Conservation (phyloP, 352 stramenopile genomes). For the Ophiocytium majus region DNA sequence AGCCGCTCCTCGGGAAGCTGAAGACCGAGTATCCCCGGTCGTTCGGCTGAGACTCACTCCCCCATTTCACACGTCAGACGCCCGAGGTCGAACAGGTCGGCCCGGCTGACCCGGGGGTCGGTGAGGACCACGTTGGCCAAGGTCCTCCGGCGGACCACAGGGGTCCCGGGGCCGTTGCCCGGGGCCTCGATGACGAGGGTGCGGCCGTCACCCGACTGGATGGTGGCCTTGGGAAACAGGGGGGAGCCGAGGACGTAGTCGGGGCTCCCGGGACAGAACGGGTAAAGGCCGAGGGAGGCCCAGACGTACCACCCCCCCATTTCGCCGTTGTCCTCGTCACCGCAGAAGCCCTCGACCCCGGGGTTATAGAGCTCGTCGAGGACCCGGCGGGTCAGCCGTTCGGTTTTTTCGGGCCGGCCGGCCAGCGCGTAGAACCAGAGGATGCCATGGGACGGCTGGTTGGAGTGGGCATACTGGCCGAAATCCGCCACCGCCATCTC, state of each 20-base stretch:
- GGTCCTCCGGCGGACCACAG: no score
- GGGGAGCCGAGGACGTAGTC: background rate
- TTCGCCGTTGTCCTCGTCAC: background rate
- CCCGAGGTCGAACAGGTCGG: no score
- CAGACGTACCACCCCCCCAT: background rate
- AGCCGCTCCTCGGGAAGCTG: no score
- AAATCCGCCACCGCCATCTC: conserved; percentile 45
- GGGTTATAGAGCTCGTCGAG: background rate
- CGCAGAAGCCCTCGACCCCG: background rate
- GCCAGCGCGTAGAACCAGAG: background rate
- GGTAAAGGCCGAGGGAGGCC: background rate
- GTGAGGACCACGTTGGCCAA: no score
- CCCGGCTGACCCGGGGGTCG: no score
- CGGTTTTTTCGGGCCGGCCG: background rate
- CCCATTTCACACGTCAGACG: no score
- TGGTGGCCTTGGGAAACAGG: background rate
- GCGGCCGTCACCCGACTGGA: background rate
- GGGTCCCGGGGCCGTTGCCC: no score
- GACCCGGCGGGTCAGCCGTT: background rate
- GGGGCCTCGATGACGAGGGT: background rate
- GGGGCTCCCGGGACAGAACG: background rate
- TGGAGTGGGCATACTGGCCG: conserved; percentile 52
- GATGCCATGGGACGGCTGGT: background rate
- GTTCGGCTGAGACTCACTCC: no score
- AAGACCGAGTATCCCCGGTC: no score